These are phyloP conservation scores for Aegilops tauschii DNA, from an alignment of 176 grass and related monocot species.

Conservation along the genomic window DNA sequence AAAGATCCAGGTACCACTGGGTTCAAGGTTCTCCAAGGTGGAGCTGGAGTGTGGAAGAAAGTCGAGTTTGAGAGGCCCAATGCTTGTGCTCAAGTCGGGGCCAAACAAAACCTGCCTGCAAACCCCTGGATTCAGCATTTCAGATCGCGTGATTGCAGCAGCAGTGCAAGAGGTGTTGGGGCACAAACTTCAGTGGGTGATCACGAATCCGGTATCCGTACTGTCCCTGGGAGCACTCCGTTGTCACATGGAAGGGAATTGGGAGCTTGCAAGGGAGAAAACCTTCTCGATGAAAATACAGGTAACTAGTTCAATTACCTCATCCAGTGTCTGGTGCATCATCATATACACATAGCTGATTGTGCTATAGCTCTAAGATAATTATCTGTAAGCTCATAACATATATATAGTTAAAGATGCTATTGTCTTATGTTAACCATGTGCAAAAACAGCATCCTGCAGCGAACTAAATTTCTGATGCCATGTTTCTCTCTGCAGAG, in stretches of 20 bases:
- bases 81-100: background rate
- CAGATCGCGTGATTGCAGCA: constrained; percentile 22
- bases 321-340: background rate
- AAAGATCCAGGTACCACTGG: background rate
- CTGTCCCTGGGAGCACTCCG: constrained; percentile 15
- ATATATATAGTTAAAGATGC: background rate
- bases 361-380: too few relatives aligned
- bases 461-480: constrained; percentile 26
- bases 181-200: constrained; percentile 15
- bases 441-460: background rate
- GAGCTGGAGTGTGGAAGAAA: constrained; percentile 53
- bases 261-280: constrained; percentile 24
- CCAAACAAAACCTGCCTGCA: constrained; percentile 31
- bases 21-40: constrained; percentile 62
- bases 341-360: background rate
- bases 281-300: constrained; percentile 34
- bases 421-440: background rate
- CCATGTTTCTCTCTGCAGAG: constrained; percentile 45
- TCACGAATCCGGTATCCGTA: constrained; percentile 25
- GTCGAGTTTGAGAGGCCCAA: constrained; percentile 40
- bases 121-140: constrained; percentile 71
- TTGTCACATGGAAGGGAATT: constrained; percentile 34
- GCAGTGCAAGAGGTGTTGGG: constrained; percentile 4
- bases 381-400: background rate
- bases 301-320: constrained; percentile 34